A percentile compares a stretch with the other conserved stretches of the same genome.
Evolutionary conservation across 345 rosid genomes (phyloP).

Genomic region (Acer negundo): DNA sequence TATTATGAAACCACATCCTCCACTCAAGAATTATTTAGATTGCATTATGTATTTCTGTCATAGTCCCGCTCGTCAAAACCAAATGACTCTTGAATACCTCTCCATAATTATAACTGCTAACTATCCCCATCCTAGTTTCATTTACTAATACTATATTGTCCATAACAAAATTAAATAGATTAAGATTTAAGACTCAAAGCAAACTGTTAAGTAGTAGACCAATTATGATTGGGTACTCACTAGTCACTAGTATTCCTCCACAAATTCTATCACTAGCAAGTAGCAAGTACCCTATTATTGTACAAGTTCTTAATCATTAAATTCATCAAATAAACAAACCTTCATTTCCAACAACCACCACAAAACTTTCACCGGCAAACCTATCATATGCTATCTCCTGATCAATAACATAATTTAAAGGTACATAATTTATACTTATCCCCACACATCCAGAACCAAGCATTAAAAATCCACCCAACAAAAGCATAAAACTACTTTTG

Average conservation of each 20-base stretch:
- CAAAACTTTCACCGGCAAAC: neutral
- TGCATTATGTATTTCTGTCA: neutral
- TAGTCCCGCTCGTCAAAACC: neutral
- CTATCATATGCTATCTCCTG: too few relatives aligned
- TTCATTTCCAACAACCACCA: neutral
- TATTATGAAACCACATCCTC: neutral
- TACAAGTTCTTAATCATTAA: neutral
- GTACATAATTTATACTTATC: too few relatives aligned
- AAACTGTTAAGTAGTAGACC: neutral
- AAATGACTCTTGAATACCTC: neutral
- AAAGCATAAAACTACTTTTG: neutral
- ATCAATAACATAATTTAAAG: neutral
- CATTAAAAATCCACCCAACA: neutral
- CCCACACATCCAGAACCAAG: neutral
- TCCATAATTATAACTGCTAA: neutral
- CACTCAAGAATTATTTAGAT: neutral
- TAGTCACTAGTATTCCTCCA: neutral
- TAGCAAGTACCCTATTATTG: neutral
- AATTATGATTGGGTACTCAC: neutral
- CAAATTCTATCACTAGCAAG: slow-evolving; percentile 1
- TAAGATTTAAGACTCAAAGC: neutral
- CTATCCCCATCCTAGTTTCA: neutral
- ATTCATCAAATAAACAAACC: neutral
- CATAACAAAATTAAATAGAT: neutral
- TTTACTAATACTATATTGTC: neutral